Conservation (phyloP, 805 yeast genomes). For the Sungouiella thailandica region DNA sequence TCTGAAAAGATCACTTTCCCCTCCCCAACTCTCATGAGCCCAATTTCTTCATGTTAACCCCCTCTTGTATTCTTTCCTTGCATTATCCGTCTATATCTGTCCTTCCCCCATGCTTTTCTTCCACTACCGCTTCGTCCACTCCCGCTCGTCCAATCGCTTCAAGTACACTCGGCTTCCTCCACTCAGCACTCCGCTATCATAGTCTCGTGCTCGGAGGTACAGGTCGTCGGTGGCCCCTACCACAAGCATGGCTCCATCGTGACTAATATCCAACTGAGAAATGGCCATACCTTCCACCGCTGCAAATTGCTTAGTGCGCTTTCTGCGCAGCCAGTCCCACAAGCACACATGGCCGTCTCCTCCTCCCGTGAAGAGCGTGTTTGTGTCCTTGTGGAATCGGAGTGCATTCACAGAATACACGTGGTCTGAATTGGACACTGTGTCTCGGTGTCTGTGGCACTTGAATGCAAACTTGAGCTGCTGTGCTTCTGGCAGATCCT, state of each 20-base stretch:
- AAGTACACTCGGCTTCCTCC: conserved; percentile 4
- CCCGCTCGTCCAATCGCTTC: conserved; percentile 5
- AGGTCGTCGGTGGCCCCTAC: conserved; percentile 10
- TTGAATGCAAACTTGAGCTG: conserved; percentile 65
- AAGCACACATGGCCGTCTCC: conserved; percentile 46
- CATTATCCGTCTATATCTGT: no score
- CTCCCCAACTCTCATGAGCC: no score
- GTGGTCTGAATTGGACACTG: conserved; percentile 39
- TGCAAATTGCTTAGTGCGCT: conserved; percentile 36
- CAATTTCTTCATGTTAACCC: no score
- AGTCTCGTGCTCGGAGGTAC: conserved; percentile 4
- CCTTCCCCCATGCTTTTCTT: no score
- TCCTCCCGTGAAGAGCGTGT: conserved; percentile 47
- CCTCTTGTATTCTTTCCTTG: no score
- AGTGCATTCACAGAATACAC: conserved; percentile 51
- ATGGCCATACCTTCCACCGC: conserved; percentile 4
- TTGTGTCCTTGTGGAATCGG: conserved; percentile 33
- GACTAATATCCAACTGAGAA: conserved; percentile 13
- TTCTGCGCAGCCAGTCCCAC: conserved; percentile 45
- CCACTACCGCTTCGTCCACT: no score
- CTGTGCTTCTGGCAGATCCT: conserved; percentile 39
- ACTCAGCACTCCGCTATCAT: neutral
- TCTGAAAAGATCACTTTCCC: no score
- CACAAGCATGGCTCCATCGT: conserved; percentile 10
- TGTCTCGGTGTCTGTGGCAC: conserved; percentile 56